These are phyloP conservation scores for Cercospora canescens DNA, from an alignment of 2,329 filamentous ascomycete species.

Conservation along the genomic window DNA sequence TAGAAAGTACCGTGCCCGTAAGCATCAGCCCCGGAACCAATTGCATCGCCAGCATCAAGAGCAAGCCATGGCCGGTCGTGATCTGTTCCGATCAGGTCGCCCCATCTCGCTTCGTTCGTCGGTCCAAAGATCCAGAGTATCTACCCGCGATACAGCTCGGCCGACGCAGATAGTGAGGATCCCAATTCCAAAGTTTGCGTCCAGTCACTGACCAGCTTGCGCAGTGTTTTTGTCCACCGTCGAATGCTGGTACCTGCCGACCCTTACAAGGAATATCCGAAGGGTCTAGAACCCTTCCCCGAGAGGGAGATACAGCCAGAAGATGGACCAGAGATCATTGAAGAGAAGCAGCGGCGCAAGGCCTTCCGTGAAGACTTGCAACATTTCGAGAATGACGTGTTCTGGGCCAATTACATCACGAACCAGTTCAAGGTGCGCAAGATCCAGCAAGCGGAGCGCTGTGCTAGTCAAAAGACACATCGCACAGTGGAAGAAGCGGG, in stretches of 20 bases:
- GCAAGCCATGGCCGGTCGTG: slow-evolving; percentile 26
- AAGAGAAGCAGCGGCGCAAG: slow-evolving; percentile 12
- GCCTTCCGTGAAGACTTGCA: slow-evolving; percentile 17
- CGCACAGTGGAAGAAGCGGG: not conserved
- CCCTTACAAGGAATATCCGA: slow-evolving; percentile 18
- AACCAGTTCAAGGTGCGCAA: slow-evolving; percentile 9
- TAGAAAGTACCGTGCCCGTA: too few species aligned
- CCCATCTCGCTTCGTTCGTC: slow-evolving; percentile 17
- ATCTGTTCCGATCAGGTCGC: slow-evolving; percentile 18
- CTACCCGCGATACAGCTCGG: slow-evolving; percentile 27
- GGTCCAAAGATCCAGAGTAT: slow-evolving; percentile 1
- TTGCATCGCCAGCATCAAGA: slow-evolving; percentile 18
- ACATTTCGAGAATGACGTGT: slow-evolving; percentile 1
- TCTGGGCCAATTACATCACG: slow-evolving; percentile 17
- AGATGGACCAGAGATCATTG: slow-evolving; percentile 1
- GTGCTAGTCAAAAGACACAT: not conserved
- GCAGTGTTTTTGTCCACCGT: slow-evolving; percentile 24
- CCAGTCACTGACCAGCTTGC: not conserved
- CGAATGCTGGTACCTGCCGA: slow-evolving; percentile 15
- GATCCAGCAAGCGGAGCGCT: not conserved
- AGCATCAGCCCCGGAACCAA: slow-evolving; percentile 13
- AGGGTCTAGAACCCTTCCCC: not conserved
- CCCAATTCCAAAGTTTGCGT: not conserved
- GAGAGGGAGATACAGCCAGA: slow-evolving; percentile 1
- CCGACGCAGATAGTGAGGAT: slow-evolving; percentile 25